These are phyloP conservation scores for Russula olivacea DNA, from an alignment of 768 basidiomycete genomes.

Conservation along the genomic window DNA sequence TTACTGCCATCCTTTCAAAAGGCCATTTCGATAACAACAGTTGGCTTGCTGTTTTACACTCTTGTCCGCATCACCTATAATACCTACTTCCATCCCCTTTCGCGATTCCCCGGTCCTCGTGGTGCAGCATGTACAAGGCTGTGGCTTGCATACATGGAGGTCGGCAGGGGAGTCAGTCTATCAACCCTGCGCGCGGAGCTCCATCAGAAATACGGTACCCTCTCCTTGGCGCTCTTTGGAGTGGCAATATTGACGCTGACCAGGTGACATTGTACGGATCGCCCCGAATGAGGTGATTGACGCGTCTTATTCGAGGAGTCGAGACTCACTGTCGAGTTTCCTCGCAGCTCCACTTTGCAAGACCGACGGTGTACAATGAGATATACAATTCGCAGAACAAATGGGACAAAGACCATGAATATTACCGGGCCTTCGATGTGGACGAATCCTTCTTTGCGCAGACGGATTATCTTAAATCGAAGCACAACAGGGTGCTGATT, in stretches of 20 bases:
- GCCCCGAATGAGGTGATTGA: constrained; percentile 14
- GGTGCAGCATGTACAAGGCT: constrained; percentile 16
- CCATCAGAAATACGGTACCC: constrained; percentile 13
- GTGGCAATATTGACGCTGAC: background rate
- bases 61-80: constrained; percentile 9
- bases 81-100: constrained; percentile 16
- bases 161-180: constrained; percentile 8
- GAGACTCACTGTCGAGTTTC: background rate
- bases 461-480: constrained; percentile 34
- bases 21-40: background rate
- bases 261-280: constrained; percentile 18
- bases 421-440: constrained; percentile 37
- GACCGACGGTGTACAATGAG: constrained; percentile 14
- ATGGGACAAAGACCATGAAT: constrained; percentile 37
- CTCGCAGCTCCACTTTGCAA: constrained; percentile 14
- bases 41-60: background rate
- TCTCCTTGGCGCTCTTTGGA: background rate
- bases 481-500: constrained; percentile 32
- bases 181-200: constrained; percentile 12
- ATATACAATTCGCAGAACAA: constrained; percentile 23
- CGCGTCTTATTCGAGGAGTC: background rate
- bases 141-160: constrained; percentile 21
- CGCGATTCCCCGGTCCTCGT: constrained; percentile 18
- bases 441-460: constrained; percentile 36
- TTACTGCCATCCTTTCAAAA: constrained; percentile 1